Evolutionary conservation across 495 filamentous ascomycete genomes (phyloP), one percentile per base, ranked within the genome.

Genomic region (Aspergillus egyptiacus): DNA sequence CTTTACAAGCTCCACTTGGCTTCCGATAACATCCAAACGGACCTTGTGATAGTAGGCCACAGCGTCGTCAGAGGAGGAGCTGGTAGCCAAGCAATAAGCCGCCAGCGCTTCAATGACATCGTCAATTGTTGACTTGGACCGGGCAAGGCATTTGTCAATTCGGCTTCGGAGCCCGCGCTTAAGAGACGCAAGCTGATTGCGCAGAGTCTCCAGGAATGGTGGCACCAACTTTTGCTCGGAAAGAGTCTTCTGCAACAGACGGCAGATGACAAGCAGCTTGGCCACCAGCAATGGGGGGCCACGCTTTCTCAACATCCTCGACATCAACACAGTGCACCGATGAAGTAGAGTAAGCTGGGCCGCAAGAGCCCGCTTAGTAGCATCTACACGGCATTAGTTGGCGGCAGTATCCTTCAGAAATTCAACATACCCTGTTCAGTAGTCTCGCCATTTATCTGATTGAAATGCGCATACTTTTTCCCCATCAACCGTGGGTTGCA

Each of bases 41-140:
- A 91, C 73, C 46, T 81, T 72, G 34, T 94, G 76, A 61, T 97
- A 96, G 66, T 94, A 84, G 11, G 80, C 71, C 24, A 98, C 69
- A 0, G 87, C 83, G 59, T 96, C 90, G 44, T 80, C 79, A 0
- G 87, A 82, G 0, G 87, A 87, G 7, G 87, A 88, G 55, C 81
- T 94, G 6, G 86, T 93, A 1, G 82, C 81, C 17, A 98, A 70
- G 41, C 85, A 86, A 59, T 89, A 95, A 5, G 91, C 91, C 28
- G 80, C 82, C 61, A 97, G 73, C 10, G 79, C 78, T 57, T 88
- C 73, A 11, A 90, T 71, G 14, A 95, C 73, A 25, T 72, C 73
- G 19, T 76, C 71, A 15, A 61, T 69, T 25, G 72, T 76, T 19
- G 61, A 63, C 46, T 71, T 65, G 22, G 64, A 58, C 42, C 72